Percentiles rank a stretch among this genome's conserved stretches.
Conservation (phyloP, 345 rosid genomes). For the Eutrema yunnanense region DNA sequence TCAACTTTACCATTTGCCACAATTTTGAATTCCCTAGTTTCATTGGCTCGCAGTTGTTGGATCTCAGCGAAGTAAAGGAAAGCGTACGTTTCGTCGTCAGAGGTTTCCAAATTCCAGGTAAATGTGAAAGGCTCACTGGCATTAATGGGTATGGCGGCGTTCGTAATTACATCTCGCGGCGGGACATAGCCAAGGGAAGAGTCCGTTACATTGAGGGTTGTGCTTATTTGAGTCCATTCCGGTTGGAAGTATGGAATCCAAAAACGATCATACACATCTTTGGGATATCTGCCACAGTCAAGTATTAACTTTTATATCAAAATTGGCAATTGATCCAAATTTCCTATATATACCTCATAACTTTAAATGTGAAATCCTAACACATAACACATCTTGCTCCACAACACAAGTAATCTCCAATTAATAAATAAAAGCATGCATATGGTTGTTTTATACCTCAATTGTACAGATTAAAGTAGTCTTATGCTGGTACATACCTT, state of each 20-base stretch:
- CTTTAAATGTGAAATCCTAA: too few species aligned
- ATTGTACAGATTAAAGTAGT: neutral
- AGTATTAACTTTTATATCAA: too few species aligned
- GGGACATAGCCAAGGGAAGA: neutral
- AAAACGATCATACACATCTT: conserved; percentile 22
- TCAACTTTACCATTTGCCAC: neutral
- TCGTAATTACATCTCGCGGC: conserved; percentile 23
- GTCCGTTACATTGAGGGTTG: neutral
- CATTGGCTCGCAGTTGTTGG: conserved; percentile 5
- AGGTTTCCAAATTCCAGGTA: neutral
- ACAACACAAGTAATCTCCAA: neutral
- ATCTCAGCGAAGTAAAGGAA: conserved; percentile 39
- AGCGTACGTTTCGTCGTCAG: neutral
- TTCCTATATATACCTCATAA: too few species aligned
- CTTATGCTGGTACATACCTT: neutral
- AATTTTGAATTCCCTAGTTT: conserved; percentile 25
- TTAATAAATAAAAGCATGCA: neutral
- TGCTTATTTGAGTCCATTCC: neutral
- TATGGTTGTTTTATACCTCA: neutral
- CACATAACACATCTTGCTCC: too few species aligned
- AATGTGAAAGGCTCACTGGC: neutral
- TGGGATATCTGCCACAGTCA: too few species aligned
- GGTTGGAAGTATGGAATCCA: neutral
- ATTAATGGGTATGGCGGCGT: conserved; percentile 18
- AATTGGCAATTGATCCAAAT: too few species aligned